Evolutionary conservation across 371 early-diverging fungal species (phyloP), one percentile per base, ranked within the genome.

Genomic region (Mortierella sp.): DNA sequence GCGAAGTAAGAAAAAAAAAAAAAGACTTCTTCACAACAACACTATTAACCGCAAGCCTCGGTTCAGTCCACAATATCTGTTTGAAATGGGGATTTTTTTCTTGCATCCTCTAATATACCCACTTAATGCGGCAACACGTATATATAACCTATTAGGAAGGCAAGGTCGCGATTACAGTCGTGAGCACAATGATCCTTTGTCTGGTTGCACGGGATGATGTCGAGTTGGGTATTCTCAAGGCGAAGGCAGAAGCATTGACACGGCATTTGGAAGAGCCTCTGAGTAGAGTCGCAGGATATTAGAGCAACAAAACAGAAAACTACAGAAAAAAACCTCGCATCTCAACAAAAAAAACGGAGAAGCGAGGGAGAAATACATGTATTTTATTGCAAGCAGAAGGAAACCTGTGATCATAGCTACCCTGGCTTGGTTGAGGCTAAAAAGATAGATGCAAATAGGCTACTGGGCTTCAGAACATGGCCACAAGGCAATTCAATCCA

Each of bases 111-210:
- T 37, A 37, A 31, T 7, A 11, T 14, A 34, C 7, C 37, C 2
- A 11, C 1, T 34, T 34, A 34, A 7, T 34, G 37, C 37, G n/a
- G n/a, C n/a, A n/a, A n/a, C n/a, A n/a, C n/a, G n/a, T n/a, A n/a
- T n/a, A n/a, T n/a, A n/a, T n/a, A n/a, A n/a, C n/a, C n/a, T 19
- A 30, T 27, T 71, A 91, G 90, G 84, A 89, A 50, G 92, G 92
- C 8, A 81, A 83, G 31, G 84, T 91, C 17, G 86, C 86, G 23
- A 82, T 92, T 11, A 83, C 89, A 30, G 64, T 78, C 5, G 84
- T 89, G 6, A 84, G 88, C 49, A 70, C 85, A 9, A 90, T 91
- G 90, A 79, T 93, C 19, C 80, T 93, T 3, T 93, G 93, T 78
- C 80, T 92, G 11, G 89, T 91, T 0, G 90, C 88, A 34, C 81